Base-by-base conservation (phyloP, 139 green algal genomes). In the Trebouxia sp. region DNA sequence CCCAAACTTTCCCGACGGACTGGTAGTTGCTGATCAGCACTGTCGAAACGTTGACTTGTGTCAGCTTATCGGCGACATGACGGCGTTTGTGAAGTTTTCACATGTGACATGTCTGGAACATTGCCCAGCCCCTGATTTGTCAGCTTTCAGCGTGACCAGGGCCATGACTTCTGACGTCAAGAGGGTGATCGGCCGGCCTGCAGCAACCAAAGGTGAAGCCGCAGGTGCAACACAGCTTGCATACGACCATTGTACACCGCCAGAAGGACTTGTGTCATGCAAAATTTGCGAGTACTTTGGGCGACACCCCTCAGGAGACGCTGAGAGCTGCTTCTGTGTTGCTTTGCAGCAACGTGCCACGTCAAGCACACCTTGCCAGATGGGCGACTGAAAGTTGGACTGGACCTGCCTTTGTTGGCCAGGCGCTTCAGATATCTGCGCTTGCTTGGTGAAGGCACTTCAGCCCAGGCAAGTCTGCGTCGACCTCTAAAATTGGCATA, bases 341-440 rank as follows among this genome's bases (percentile, higher is more conserved):
- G 26, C 47, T 32, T n/a, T 38, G 12, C 65, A 75, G 65, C 10
- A 28, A 8, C 14, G 39, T 20, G 4, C 12, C 24, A 12, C 20
- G 8, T 37, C 14, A 32, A 28, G n/a, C 37, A 26, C 38, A 88
- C 83, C n/a, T 79, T 90, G 39, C 79, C 83, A 1, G 83, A 87
- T 55, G 86, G 85, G 7, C 65, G 82, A 7, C 75, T 91, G 14
- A 69, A 78, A 37, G 67, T 87, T 17, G 79, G 85, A 45, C 85
- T 80, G 3, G 67, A 88, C 79, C 75, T 91, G 67, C 83, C 83
- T 7, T 58, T 92, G 47, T 65, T 92, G 38, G 86, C 69, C 0
- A 50, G 74, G 7, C 84, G 88, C 26, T 92, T 88, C 80, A 55
- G 79, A 35, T 91, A 91, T 48, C 78, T 92, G 8, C 67, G 79